Evolutionary conservation across 495 filamentous ascomycete genomes (phyloP).

Genomic region (Emericellopsis terricola): DNA sequence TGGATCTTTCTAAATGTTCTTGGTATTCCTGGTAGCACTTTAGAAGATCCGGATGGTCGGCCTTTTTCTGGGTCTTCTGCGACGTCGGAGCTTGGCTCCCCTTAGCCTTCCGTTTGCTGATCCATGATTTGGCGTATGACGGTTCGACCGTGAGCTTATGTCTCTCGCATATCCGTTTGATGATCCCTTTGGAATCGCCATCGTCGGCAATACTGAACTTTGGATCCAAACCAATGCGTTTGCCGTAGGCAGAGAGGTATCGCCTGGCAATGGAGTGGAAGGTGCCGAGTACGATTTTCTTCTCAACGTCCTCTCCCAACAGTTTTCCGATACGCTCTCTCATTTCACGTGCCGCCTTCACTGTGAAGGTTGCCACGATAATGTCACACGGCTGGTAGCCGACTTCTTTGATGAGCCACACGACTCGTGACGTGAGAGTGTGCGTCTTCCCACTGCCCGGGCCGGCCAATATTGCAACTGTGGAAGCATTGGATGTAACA

Average conservation of each 20-base stretch:
- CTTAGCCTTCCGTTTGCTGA: slow-evolving; percentile 74
- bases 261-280: slow-evolving; percentile 88
- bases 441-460: slow-evolving; percentile 84
- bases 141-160: slow-evolving; percentile 50
- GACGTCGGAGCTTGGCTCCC: slow-evolving; percentile 23
- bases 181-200: slow-evolving; percentile 55
- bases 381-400: slow-evolving; percentile 76
- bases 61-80: slow-evolving; percentile 30
- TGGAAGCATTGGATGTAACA: slow-evolving; percentile 57
- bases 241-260: slow-evolving; percentile 74
- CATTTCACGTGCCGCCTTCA: slow-evolving; percentile 96
- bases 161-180: slow-evolving; percentile 71
- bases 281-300: slow-evolving; percentile 71
- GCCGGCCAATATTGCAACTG: slow-evolving; percentile 81
- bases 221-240: slow-evolving; percentile 61
- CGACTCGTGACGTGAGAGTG: slow-evolving; percentile 84
- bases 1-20: slow-evolving; percentile 48
- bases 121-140: slow-evolving; percentile 46
- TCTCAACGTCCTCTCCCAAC: slow-evolving; percentile 60
- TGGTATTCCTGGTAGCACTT: slow-evolving; percentile 68
- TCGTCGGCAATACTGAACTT: slow-evolving; percentile 92
- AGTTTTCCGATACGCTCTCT: slow-evolving; percentile 65
- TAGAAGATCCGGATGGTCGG: slow-evolving; percentile 28
- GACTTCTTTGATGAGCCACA: slow-evolving; percentile 73
- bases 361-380: slow-evolving; percentile 93